These are phyloP conservation scores for Candida pini DNA, from an alignment of 805 yeast species.

Conservation along the genomic window DNA sequence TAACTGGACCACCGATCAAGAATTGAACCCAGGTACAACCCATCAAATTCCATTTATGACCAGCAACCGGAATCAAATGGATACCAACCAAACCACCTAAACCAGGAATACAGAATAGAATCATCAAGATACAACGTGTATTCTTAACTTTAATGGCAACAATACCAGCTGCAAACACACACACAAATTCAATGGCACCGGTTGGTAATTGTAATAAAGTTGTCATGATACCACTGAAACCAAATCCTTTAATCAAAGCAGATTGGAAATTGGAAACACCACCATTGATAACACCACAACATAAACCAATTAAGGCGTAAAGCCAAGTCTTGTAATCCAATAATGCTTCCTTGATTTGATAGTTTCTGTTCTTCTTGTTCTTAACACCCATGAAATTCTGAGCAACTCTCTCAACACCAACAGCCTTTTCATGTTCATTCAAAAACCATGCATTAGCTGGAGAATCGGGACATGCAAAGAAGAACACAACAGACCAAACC, in stretches of 20 bases:
- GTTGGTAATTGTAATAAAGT: constrained; percentile 24
- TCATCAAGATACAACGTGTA: constrained; percentile 11
- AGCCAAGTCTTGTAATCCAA: constrained; percentile 28
- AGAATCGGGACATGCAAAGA: constrained; percentile 33
- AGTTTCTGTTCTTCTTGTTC: constrained; percentile 31
- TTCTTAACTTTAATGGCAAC: constrained; percentile 11
- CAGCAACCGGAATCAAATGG: constrained; percentile 10
- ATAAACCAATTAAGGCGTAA: constrained; percentile 27
- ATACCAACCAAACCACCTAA: constrained; percentile 19
- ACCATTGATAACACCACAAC: constrained; percentile 48
- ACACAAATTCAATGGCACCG: constrained; percentile 24
- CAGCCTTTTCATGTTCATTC: constrained; percentile 31
- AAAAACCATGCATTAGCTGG: constrained; percentile 43
- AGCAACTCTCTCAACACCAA: constrained; percentile 25
- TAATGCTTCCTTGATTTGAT: constrained; percentile 39
- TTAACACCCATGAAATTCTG: constrained; percentile 41
- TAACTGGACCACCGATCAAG: constrained; percentile 9
- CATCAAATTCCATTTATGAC: constrained; percentile 14
- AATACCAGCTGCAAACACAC: constrained; percentile 16
- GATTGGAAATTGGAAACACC: constrained; percentile 45
- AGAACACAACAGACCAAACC: constrained; percentile 21
- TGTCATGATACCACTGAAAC: constrained; percentile 16
- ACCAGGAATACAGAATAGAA: constrained; percentile 16
- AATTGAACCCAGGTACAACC: constrained; percentile 10
- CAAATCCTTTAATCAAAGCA: constrained; percentile 35